Conservation (phyloP, 2,329 filamentous ascomycete genomes). For the Thelonectria discophora region DNA sequence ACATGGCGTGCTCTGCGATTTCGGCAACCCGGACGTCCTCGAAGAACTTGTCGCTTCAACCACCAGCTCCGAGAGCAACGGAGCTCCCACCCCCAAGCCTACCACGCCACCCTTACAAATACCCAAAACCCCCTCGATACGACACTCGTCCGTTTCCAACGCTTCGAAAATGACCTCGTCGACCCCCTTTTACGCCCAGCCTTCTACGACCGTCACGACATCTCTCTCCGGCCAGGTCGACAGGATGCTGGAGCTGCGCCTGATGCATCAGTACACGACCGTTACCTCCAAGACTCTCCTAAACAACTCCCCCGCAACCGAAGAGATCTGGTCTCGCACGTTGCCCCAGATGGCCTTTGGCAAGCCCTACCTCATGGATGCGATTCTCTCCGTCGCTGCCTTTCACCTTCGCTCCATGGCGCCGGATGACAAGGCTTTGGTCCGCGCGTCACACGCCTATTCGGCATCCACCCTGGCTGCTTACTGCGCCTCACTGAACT, state of each 20-base stretch:
- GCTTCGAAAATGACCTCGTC: slow-evolving; percentile 40
- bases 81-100: slow-evolving; percentile 38
- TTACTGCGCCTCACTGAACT: slow-evolving; percentile 65
- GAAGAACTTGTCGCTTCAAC: slow-evolving; percentile 54
- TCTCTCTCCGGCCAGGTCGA: slow-evolving; percentile 50
- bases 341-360: slow-evolving; percentile 71
- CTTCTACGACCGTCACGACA: slow-evolving; percentile 39
- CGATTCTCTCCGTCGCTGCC: slow-evolving; percentile 70
- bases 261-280: slow-evolving; percentile 72
- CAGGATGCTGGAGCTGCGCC: slow-evolving; percentile 66
- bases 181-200: slow-evolving; percentile 48
- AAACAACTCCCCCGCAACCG: slow-evolving; percentile 59
- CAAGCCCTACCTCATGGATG: slow-evolving; percentile 67
- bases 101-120: slow-evolving; percentile 32
- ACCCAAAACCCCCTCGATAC: slow-evolving; percentile 39
- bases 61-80: slow-evolving; percentile 42
- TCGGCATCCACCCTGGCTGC: slow-evolving; percentile 70
- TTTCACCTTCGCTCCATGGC: slow-evolving; percentile 66
- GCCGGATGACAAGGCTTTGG: slow-evolving; percentile 67
- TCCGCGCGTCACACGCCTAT: slow-evolving; percentile 70
- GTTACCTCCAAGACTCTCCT: slow-evolving; percentile 68
- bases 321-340: slow-evolving; percentile 67
- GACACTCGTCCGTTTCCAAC: slow-evolving; percentile 32
- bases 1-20: slow-evolving; percentile 73
- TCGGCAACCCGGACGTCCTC: slow-evolving; percentile 61